A percentile compares a stretch with the other conserved stretches of the same genome.
phyloP scores from a whole-genome alignment of 805 yeast genomes.

The Candida yuanshanica region DNA sequence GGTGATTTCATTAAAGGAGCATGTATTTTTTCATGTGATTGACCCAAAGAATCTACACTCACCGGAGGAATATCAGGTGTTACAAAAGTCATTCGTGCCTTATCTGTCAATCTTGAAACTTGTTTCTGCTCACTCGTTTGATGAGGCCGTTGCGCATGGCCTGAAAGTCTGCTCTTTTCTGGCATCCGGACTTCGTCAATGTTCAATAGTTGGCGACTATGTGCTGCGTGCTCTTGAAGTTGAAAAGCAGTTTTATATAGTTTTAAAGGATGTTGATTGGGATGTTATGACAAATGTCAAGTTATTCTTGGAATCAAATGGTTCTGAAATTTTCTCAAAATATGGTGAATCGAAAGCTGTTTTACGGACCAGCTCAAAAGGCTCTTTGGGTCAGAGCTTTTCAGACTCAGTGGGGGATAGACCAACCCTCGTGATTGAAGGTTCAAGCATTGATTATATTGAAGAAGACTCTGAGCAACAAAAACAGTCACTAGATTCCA shows the following conservation, averaged over 20 bases:
- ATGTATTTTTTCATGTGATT: slow-evolving; percentile 6
- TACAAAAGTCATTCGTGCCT: background rate
- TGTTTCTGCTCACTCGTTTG: background rate
- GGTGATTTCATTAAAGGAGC: slow-evolving; percentile 1
- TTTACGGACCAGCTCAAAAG: too few species aligned
- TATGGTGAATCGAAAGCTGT: too few species aligned
- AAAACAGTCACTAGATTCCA: background rate
- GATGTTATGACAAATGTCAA: background rate
- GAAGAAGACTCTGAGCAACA: background rate
- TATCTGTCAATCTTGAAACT: background rate
- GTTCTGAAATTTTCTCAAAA: too few species aligned
- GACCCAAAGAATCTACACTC: slow-evolving; percentile 6
- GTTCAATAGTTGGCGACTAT: background rate
- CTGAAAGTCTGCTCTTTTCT: background rate
- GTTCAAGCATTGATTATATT: background rate
- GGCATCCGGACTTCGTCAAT: background rate
- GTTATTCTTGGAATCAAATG: background rate
- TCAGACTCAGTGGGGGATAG: background rate
- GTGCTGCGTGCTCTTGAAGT: background rate
- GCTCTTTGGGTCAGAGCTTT: too few species aligned
- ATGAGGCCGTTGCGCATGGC: background rate
- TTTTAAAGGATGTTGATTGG: background rate
- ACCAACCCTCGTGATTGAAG: slow-evolving; percentile 1
- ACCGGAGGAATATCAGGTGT: background rate
- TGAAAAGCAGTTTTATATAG: background rate